These are phyloP conservation scores for Gautieria morchelliformis DNA, from an alignment of 768 basidiomycete genomes.

Conservation along the genomic window DNA sequence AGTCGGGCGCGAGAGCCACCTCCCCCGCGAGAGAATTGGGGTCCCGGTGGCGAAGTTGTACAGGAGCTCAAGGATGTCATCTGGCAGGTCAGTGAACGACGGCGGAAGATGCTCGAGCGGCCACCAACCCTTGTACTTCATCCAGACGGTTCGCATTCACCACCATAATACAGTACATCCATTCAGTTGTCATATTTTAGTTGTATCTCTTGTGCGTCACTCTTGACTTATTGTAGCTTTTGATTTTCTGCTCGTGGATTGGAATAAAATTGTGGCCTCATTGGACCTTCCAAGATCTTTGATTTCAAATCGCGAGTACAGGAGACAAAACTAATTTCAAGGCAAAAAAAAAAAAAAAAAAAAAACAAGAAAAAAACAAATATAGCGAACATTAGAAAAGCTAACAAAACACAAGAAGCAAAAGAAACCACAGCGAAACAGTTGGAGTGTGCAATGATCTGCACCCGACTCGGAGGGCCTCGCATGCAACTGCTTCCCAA, in stretches of 20 bases:
- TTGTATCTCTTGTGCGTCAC: too few relatives aligned
- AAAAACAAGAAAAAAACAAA: neutral
- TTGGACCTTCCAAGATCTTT: neutral
- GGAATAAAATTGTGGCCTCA: neutral
- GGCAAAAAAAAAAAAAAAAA: neutral
- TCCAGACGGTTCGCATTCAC: neutral
- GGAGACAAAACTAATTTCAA: neutral
- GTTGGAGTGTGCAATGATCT: neutral
- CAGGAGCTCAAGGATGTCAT: constrained; percentile 82
- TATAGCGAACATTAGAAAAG: neutral
- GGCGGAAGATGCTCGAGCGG: constrained; percentile 39
- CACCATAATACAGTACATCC: neutral
- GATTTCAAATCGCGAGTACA: neutral
- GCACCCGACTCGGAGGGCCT: neutral
- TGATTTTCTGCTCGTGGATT: neutral
- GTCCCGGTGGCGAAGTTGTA: constrained; percentile 70
- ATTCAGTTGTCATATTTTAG: too few relatives aligned
- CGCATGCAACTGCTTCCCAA: neutral
- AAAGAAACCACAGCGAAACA: neutral
- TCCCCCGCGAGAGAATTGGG: constrained; percentile 33
- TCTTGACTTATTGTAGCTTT: neutral
- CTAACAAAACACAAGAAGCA: neutral
- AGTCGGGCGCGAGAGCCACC: neutral
- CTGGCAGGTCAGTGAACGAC: constrained; percentile 71
- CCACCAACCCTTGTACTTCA: neutral